Conservation (phyloP, 495 filamentous ascomycete species). For the Clohesyomyces aquaticus region DNA sequence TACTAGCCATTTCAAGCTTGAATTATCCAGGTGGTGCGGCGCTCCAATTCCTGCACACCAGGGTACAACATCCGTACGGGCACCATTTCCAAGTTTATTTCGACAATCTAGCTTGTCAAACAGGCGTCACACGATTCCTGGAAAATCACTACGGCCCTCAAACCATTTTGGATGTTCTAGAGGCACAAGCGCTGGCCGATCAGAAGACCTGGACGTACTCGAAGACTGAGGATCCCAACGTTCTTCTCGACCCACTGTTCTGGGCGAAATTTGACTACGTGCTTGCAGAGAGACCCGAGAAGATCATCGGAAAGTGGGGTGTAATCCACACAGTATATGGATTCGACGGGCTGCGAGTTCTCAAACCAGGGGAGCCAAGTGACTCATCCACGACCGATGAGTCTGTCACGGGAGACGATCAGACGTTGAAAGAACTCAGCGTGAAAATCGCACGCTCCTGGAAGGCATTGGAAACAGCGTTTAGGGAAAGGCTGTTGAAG, state of each 20-base stretch:
- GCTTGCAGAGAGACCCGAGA: slow-evolving; percentile 67
- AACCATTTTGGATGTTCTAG: slow-evolving; percentile 37
- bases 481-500: slow-evolving; percentile 26
- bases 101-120: slow-evolving; percentile 89
- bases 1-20: slow-evolving; percentile 61
- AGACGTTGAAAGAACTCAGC: slow-evolving; percentile 51
- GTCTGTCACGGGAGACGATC: slow-evolving; percentile 35
- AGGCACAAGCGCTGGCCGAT: slow-evolving; percentile 25
- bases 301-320: slow-evolving; percentile 70
- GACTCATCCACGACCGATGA: too few relatives aligned
- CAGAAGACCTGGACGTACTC: slow-evolving; percentile 58
- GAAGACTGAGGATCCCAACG: slow-evolving; percentile 64
- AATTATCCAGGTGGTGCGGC: slow-evolving; percentile 51
- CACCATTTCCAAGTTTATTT: slow-evolving; percentile 58
- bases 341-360: slow-evolving; percentile 68
- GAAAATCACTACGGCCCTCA: slow-evolving; percentile 47
- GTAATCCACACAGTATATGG: slow-evolving; percentile 68
- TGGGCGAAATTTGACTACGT: slow-evolving; percentile 85
- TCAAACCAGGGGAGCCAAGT: slow-evolving; percentile 55
- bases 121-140: slow-evolving; percentile 87
- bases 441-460: slow-evolving; percentile 51
- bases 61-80: slow-evolving; percentile 1
- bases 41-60: slow-evolving; percentile 39
- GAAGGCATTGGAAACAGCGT: slow-evolving; percentile 16
- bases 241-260: slow-evolving; percentile 65